A percentile compares a stretch with the other conserved stretches of the same genome.
These are phyloP conservation scores for Nematocida homosporus DNA, from an alignment of 371 early-diverging fungal genomes.

Conservation along the genomic window DNA sequence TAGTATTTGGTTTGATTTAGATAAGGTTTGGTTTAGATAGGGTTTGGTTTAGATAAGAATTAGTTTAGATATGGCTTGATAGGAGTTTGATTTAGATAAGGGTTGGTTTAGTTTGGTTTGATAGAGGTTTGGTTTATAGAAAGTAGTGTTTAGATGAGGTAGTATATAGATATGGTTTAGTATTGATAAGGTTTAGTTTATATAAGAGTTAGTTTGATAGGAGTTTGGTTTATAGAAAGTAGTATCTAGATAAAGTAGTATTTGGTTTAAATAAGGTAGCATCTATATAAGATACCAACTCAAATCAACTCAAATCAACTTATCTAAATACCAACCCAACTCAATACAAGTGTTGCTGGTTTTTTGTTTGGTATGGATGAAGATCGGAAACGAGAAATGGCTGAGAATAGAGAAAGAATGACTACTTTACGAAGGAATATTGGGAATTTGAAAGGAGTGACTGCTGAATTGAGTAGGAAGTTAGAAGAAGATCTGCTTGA, in stretches of 20 bases:
- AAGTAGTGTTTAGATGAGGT: background rate
- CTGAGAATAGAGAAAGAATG: constrained; percentile 15
- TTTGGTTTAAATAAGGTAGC: background rate
- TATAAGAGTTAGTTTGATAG: background rate
- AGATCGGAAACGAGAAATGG: constrained; percentile 1
- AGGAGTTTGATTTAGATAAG: background rate
- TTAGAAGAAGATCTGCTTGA: constrained; percentile 12
- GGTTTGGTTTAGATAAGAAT: too few relatives aligned
- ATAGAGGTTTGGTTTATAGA: background rate
- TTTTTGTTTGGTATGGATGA: constrained; percentile 12
- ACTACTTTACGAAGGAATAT: constrained; percentile 9
- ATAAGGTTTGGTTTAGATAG: too few relatives aligned
- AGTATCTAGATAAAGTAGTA: background rate
- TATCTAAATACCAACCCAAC: too few relatives aligned
- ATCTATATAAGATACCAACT: too few relatives aligned
- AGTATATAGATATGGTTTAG: background rate
- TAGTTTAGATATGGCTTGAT: background rate
- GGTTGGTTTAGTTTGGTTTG: background rate
- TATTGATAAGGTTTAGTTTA: background rate
- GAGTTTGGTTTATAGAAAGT: background rate
- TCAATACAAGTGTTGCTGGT: background rate
- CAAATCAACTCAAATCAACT: too few relatives aligned
- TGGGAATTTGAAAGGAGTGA: constrained; percentile 3
- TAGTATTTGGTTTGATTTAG: too few relatives aligned
- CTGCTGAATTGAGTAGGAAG: background rate